Evolutionary conservation across 306 rosid species (phyloP).

Genomic region (Ziziphus jujuba): DNA sequence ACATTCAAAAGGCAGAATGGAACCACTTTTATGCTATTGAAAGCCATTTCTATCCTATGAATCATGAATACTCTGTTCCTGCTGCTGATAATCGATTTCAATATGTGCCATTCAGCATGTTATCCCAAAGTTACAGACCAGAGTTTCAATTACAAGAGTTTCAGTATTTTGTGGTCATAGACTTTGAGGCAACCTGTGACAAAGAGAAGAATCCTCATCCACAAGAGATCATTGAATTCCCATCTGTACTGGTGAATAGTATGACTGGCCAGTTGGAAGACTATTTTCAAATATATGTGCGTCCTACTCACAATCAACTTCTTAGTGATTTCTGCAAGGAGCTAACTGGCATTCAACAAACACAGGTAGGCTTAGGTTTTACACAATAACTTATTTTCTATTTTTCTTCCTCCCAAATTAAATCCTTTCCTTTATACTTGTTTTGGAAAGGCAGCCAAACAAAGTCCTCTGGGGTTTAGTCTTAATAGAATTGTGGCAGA

Average conservation of each 20-base stretch:
- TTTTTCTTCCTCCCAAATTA: too few species aligned
- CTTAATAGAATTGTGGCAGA: too few species aligned
- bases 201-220: conserved; percentile 26
- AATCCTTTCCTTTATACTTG: too few species aligned
- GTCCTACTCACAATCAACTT: conserved; percentile 23
- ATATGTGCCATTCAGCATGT: conserved; percentile 6
- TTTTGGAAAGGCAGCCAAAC: too few species aligned
- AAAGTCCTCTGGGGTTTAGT: too few species aligned
- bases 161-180: conserved; percentile 34
- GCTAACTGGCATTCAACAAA: conserved; percentile 34
- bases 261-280: conserved; percentile 28
- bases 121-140: conserved; percentile 15
- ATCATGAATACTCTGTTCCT: conserved; percentile 5
- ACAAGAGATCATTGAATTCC: conserved; percentile 32
- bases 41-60: conserved; percentile 10
- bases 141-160: conserved; percentile 27
- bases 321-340: conserved; percentile 30
- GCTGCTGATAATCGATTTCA: conserved; percentile 6
- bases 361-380: conserved; percentile 10
- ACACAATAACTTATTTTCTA: too few species aligned
- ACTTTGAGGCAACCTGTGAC: conserved; percentile 37
- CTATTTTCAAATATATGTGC: conserved; percentile 31
- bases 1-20: conserved; percentile 6
- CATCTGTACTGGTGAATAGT: conserved; percentile 31
- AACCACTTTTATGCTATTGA: conserved; percentile 13